Evolutionary conservation across 768 basidiomycete species (phyloP).

Genomic region (Calocybe gangraenosa): DNA sequence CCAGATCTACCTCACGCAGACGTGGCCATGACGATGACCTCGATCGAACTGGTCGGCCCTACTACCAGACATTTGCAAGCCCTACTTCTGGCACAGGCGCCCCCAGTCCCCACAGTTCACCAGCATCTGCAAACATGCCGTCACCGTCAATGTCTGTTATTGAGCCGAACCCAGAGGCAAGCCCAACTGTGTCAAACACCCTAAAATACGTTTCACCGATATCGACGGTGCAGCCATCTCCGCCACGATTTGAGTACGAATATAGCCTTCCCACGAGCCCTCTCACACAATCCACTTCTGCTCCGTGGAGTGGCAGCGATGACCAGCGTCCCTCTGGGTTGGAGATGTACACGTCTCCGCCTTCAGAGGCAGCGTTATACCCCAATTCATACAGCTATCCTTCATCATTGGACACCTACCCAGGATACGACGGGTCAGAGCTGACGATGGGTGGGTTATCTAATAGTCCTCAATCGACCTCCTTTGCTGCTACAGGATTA

Average conservation of each 20-base stretch:
- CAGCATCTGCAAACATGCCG: slow-evolving; percentile 66
- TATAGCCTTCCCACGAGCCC: slow-evolving; percentile 37
- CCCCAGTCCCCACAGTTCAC: slow-evolving; percentile 70
- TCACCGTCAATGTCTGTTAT: slow-evolving; percentile 58
- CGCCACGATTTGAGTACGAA: slow-evolving; percentile 57
- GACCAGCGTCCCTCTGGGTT: slow-evolving; percentile 30
- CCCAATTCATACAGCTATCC: slow-evolving; percentile 40
- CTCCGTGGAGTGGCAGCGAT: slow-evolving; percentile 43
- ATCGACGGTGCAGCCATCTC: slow-evolving; percentile 49
- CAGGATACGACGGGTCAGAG: slow-evolving; percentile 38
- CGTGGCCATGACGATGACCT: slow-evolving; percentile 64
- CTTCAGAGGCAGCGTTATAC: slow-evolving; percentile 41
- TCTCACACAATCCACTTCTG: slow-evolving; percentile 32
- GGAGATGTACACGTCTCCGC: slow-evolving; percentile 38
- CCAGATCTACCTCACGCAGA: slow-evolving; percentile 72
- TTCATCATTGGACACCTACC: slow-evolving; percentile 36
- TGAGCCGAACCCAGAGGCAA: slow-evolving; percentile 49
- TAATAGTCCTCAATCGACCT: slow-evolving; percentile 56
- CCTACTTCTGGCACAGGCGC: slow-evolving; percentile 39
- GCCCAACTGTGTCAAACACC: slow-evolving; percentile 47
- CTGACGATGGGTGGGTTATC: slow-evolving; percentile 41
- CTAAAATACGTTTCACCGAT: slow-evolving; percentile 41
- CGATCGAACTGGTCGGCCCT: slow-evolving; percentile 38
- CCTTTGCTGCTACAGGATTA: slow-evolving; percentile 68
- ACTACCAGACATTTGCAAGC: slow-evolving; percentile 54